Evolutionary conservation across 2,329 filamentous ascomycete species (phyloP), one percentile per base, ranked within the genome.

Genomic region (Endocalyx cinctus): DNA sequence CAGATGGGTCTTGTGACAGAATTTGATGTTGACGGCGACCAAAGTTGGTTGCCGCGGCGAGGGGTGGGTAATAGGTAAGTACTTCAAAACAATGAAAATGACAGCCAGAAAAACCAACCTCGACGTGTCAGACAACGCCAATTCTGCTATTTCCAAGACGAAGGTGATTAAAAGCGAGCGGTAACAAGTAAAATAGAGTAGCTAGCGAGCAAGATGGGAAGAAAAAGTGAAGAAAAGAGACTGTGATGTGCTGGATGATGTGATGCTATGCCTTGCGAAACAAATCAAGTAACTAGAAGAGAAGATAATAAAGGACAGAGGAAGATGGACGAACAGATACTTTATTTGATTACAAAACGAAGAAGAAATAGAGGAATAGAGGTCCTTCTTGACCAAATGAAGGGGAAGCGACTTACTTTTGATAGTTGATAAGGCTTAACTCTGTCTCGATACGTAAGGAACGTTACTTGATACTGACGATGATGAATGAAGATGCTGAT

Each of bases 181-280:
- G 58, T 58, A 54, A 63, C 63, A 68, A 70, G 66, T 69, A 70
- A 70, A 66, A 74, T 72, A 67, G 69, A 68, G 66, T 67, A 72
- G 69, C 67, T 75, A 74, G 68, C 64, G 60, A 73, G 69, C 72
- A 75, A 76, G 66, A 69, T 69, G 66, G 58, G 59, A 48, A n/a
- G n/a, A n/a, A n/a, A 23, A 23, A n/a, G n/a, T 8, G 20, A 55
- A 54, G 55, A 55, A 57, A 65, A 67, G 64, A 65, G 64, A 63
- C 52, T 60, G 61, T 56, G 55, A 51, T 52, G 55, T 52, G 54
- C 42, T 58, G 59, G 54, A 55, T 59, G 60, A 58, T 52, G 55
- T 57, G 69, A 68, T 74, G 68, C 60, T 72, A 60, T 8, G 62
- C 58, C 57, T 52, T 55, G 58, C 46, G 50, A 55, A 52, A 42